phyloP scores from a whole-genome alignment of 2,329 filamentous ascomycete species.

The Dactylellina cionopaga region DNA sequence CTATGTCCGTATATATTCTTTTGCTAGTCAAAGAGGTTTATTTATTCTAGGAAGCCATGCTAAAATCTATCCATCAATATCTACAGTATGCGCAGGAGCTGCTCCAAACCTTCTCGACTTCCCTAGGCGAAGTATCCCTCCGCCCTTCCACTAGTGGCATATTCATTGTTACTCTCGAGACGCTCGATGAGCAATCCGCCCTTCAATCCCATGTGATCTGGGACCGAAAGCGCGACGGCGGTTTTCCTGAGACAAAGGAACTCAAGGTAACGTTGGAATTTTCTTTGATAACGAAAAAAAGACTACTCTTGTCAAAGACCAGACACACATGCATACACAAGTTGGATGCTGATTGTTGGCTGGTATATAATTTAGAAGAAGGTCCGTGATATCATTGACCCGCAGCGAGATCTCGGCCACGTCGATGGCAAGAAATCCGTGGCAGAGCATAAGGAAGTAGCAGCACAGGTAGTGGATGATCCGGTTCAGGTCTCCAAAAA shows the following conservation, averaged over 20 bases:
- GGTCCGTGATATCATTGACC: slow-evolving; percentile 50
- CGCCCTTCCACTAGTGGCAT: slow-evolving; percentile 85
- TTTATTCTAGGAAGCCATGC: no score
- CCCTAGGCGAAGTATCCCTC: slow-evolving; percentile 86
- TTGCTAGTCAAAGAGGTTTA: no score
- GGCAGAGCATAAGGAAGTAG: not conserved
- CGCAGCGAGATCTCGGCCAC: slow-evolving; percentile 41
- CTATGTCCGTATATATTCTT: slow-evolving; percentile 73
- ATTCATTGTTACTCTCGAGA: slow-evolving; percentile 70
- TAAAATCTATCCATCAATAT: no score
- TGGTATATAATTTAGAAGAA: slow-evolving; percentile 26
- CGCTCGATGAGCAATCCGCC: slow-evolving; percentile 21
- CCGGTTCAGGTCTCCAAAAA: not conserved
- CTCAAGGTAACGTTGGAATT: slow-evolving; percentile 24
- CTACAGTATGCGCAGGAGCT: slow-evolving; percentile 93
- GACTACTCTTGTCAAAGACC: not conserved
- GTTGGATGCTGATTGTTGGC: not conserved
- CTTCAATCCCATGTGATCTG: slow-evolving; percentile 70
- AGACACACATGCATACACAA: not conserved
- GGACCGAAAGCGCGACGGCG: slow-evolving; percentile 86
- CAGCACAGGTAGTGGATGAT: not conserved
- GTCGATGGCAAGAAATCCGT: slow-evolving; percentile 47
- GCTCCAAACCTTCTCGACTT: slow-evolving; percentile 86
- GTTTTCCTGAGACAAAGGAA: slow-evolving; percentile 75
- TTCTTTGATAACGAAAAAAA: not conserved